Percentiles rank a stretch among this genome's conserved stretches.
Evolutionary conservation across 805 yeast species (phyloP).

Genomic region (Kazachstania taianensis): DNA sequence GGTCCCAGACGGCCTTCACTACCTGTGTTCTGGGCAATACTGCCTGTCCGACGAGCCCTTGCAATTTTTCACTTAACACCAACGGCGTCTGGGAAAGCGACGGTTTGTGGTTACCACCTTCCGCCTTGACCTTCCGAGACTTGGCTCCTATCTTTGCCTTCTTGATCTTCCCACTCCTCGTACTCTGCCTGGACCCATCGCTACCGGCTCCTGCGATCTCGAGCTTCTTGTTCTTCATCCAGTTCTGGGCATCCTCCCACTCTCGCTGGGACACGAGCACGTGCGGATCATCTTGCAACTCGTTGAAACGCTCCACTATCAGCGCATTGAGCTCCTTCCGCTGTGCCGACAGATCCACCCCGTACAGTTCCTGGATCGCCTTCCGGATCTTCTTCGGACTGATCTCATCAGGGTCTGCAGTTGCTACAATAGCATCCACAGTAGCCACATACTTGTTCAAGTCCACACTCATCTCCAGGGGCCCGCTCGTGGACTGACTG

Average conservation of each 20-base stretch:
- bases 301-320: conserved; percentile 49
- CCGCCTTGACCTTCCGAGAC: conserved; percentile 2
- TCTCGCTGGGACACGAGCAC: conserved; percentile 19
- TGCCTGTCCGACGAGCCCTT: conserved; percentile 36
- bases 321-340: conserved; percentile 50
- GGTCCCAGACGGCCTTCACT: conserved; percentile 59
- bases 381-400: conserved; percentile 62
- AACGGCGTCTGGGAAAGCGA: conserved; percentile 33
- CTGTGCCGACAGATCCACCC: conserved; percentile 39
- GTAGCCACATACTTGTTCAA: conserved; percentile 32
- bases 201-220: conserved; percentile 26
- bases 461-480: too few relatives aligned
- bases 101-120: conserved; percentile 1
- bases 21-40: conserved; percentile 57
- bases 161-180: conserved; percentile 6
- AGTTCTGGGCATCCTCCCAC: conserved; percentile 28
- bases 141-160: conserved; percentile 12
- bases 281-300: conserved; percentile 31
- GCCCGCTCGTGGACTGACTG: too few relatives aligned
- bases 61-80: conserved; percentile 43
- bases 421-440: conserved; percentile 65
- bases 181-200: conserved; percentile 9
- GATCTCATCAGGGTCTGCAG: conserved; percentile 56
- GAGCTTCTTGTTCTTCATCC: too few relatives aligned
- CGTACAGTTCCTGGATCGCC: conserved; percentile 63